A percentile compares a stretch with the other conserved stretches of the same genome.
phyloP scores from a whole-genome alignment of 371 early-diverging fungal genomes.

The Haplosporangium sp. region DNA sequence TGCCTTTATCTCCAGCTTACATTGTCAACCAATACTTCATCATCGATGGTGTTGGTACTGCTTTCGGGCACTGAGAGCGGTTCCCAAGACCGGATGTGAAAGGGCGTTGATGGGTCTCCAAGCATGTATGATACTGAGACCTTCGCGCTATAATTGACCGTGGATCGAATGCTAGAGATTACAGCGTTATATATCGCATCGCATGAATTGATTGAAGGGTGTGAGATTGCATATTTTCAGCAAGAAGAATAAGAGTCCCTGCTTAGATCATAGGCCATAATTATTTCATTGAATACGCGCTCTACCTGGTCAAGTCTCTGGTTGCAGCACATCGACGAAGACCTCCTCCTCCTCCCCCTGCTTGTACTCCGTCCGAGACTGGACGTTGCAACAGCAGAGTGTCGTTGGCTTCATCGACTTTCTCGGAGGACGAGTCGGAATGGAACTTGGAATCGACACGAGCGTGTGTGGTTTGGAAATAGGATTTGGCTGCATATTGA shows the following conservation, averaged over 20 bases:
- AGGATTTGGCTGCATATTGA: constrained; percentile 25
- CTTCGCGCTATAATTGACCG: constrained; percentile 46
- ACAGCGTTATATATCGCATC: neutral
- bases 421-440: constrained; percentile 43
- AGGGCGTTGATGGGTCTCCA: constrained; percentile 33
- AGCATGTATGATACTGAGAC: constrained; percentile 43
- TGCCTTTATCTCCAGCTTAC: constrained; percentile 14
- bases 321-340: constrained; percentile 53
- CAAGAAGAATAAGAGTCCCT: neutral
- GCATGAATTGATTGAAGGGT: neutral
- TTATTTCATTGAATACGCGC: neutral
- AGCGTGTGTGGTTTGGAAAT: constrained; percentile 43
- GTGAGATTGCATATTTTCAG: neutral
- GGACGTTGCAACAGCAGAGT: constrained; percentile 15
- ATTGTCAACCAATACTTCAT: constrained; percentile 39
- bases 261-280: neutral
- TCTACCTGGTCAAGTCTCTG: constrained; percentile 50
- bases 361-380: neutral
- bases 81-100: constrained; percentile 35
- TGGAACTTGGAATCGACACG: constrained; percentile 49
- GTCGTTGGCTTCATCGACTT: constrained; percentile 19
- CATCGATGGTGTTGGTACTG: constrained; percentile 6
- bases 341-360: constrained; percentile 1
- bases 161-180: constrained; percentile 31
- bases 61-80: constrained; percentile 7